phyloP scores from a whole-genome alignment of 768 basidiomycete genomes.

The Calocybe indica region DNA sequence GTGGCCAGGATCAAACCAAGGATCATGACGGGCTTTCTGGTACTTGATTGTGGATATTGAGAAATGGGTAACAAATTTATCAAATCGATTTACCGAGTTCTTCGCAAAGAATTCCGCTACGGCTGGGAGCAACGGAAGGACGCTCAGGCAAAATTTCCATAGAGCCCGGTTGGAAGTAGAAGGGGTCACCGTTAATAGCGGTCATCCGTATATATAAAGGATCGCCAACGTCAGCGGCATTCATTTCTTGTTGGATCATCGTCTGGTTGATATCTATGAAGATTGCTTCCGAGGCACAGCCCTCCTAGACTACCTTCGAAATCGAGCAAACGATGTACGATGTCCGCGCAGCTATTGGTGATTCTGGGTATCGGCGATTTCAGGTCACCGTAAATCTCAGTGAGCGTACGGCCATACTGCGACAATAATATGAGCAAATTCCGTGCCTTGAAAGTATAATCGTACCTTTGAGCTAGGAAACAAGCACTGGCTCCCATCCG shows the following conservation, averaged over 20 bases:
- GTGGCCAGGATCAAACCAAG: conserved; percentile 65
- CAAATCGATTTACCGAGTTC: conserved; percentile 53
- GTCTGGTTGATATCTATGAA: conserved; percentile 68
- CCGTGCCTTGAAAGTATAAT: neutral
- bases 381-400: conserved; percentile 66
- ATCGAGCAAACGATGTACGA: conserved; percentile 31
- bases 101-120: conserved; percentile 77
- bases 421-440: neutral
- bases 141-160: conserved; percentile 52
- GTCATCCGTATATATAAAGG: conserved; percentile 53
- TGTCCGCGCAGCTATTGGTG: conserved; percentile 22
- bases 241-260: conserved; percentile 63
- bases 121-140: conserved; percentile 43
- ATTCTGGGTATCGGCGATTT: conserved; percentile 43
- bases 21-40: conserved; percentile 81
- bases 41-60: conserved; percentile 38
- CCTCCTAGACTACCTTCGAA: conserved; percentile 31
- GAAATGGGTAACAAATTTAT: neutral
- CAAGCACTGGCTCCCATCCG: conserved; percentile 1
- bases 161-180: conserved; percentile 65
- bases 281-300: conserved; percentile 45
- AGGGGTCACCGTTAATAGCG: conserved; percentile 39
- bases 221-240: conserved; percentile 37
- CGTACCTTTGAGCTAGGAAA: conserved; percentile 10
- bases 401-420: conserved; percentile 61